Conservation (phyloP, 208 protist genomes). For the Lotmaria passim region DNA sequence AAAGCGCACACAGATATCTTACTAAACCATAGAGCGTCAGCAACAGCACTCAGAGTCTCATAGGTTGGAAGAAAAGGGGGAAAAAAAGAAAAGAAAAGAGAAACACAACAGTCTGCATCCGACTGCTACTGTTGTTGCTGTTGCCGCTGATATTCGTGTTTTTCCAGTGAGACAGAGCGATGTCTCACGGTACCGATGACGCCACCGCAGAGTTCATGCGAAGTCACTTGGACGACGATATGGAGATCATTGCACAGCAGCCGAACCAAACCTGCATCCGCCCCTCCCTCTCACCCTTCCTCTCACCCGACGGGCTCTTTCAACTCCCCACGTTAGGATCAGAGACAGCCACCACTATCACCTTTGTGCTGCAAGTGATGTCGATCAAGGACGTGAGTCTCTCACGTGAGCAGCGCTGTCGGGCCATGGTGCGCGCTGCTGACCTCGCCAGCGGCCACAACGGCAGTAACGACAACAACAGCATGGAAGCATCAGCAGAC, state of each 20-base stretch:
- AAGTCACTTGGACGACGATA: constrained; percentile 51
- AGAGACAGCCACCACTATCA: background rate
- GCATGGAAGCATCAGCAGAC: constrained; percentile 4
- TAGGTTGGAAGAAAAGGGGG: no score
- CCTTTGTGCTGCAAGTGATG: constrained; percentile 64
- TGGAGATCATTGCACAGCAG: constrained; percentile 47
- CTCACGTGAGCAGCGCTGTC: constrained; percentile 52
- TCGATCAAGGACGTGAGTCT: constrained; percentile 64
- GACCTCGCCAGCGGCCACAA: constrained; percentile 1
- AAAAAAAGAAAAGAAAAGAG: background rate
- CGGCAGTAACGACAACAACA: background rate
- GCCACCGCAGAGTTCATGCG: constrained; percentile 41
- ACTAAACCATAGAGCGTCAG: no score
- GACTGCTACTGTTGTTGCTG: no score
- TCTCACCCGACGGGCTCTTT: constrained; percentile 17
- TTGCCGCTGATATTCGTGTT: no score
- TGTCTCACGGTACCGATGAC: constrained; percentile 24
- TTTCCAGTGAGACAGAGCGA: no score
- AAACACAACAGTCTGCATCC: no score
- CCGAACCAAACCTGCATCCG: constrained; percentile 17
- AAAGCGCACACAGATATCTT: no score
- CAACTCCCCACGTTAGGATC: background rate
- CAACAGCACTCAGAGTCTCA: no score
- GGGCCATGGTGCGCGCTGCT: constrained; percentile 33
- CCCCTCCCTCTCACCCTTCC: constrained; percentile 27